Conservation (phyloP, 2,329 filamentous ascomycete genomes). For the Fusarium beomiforme region DNA sequence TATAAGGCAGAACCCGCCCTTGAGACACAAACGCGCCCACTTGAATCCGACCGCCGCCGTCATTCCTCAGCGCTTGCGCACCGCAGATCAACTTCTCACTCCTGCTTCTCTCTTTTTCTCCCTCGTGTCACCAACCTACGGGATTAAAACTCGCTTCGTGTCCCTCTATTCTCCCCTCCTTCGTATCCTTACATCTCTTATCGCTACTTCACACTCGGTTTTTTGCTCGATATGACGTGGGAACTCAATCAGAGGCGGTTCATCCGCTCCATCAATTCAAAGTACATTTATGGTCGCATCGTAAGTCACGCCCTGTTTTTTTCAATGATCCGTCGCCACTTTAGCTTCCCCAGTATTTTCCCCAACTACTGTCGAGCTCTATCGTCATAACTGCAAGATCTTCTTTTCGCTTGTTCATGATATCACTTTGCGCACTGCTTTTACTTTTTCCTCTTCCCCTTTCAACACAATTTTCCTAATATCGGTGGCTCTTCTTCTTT, state of each 20-base stretch:
- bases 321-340: conserved; percentile 37
- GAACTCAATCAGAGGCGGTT: conserved; percentile 37
- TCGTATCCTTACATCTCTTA: background rate
- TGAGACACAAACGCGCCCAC: conserved; percentile 12
- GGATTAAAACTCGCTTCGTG: conserved; percentile 11
- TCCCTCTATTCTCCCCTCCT: background rate
- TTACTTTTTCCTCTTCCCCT: background rate
- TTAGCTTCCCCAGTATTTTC: conserved; percentile 30
- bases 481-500: background rate
- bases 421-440: background rate
- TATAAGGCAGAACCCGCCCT: conserved; percentile 19
- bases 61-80: conserved; percentile 24
- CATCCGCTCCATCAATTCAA: conserved; percentile 36
- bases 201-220: background rate
- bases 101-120: background rate
- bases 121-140: conserved; percentile 2
- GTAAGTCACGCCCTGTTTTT: conserved; percentile 31
- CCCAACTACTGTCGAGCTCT: conserved; percentile 16
- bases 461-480: background rate
- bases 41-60: background rate
- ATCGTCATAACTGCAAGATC: conserved; percentile 19
- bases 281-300: conserved; percentile 39
- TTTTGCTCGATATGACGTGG: conserved; percentile 28
- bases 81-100: conserved; percentile 3
- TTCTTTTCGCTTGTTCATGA: conserved; percentile 6